Base-by-base conservation (phyloP, 2,329 filamentous ascomycete species). In the Fusarium penzigii region DNA sequence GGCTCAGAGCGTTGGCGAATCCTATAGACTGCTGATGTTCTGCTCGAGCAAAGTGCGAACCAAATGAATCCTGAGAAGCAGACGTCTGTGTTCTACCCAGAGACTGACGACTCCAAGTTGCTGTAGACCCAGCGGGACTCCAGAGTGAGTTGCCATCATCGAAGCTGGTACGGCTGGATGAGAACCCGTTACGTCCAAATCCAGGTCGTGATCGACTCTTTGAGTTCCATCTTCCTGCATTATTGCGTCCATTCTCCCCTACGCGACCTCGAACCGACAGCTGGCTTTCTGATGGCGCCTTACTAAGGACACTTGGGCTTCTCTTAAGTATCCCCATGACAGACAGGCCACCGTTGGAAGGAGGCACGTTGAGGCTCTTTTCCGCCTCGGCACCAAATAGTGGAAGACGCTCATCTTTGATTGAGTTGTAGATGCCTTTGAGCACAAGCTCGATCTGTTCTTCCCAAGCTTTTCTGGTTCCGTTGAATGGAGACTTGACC, bases 1-100 rank as follows among this genome's bases (percentile, higher is more conserved):
- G 93, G 64, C 92, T 96, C 11, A 99, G 80, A 5, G 94, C 94
- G 69, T 96, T 97, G 49, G 94, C 94, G 67, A 99, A 99, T 1
- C 94, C 94, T 67, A 99, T 96, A 1, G 92, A 95, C 72, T 96
- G 92, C 72, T 97, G 92, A 70, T 93, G 97, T 64, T 96, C 92
- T 40, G 85, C 86, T 43, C 86, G 83, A 6, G 85, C 86, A 70
- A 87, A 87, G 34, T 85, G 82, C 2, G 90, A 92, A 17, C 86
- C 88, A 62, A 97, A 86, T 1, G 92, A 96, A 68, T 96, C 91
- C 65, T 97, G 89, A 5, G 92, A 97, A 78, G 94, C 89, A 3
- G 92, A 93, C 1, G 91, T 92, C 56, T 95, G 86, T 1, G 92
- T 96, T 68, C 95, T 91, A 32, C 92, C 91, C 54, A 96, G 80